These are phyloP conservation scores for Lachancea kluyveri DNA, from an alignment of 805 yeast genomes.

Conservation along the genomic window DNA sequence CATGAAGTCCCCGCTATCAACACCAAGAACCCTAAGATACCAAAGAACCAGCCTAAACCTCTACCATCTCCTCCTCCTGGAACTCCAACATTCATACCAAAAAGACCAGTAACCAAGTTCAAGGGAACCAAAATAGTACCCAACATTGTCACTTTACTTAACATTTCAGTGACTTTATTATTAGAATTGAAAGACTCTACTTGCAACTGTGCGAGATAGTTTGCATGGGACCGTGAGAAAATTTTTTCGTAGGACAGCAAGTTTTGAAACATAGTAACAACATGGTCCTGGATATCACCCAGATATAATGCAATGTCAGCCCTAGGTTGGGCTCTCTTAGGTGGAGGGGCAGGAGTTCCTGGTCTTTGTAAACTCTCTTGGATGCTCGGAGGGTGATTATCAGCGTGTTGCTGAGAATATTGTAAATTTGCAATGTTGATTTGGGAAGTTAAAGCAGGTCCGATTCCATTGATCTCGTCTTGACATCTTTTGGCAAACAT, in stretches of 20 bases:
- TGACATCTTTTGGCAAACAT: slow-evolving; percentile 95
- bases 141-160: slow-evolving; percentile 81
- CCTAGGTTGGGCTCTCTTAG: slow-evolving; percentile 53
- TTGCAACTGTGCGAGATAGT: slow-evolving; percentile 88
- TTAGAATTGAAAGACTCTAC: slow-evolving; percentile 87
- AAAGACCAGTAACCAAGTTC: slow-evolving; percentile 83
- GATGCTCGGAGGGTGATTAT: slow-evolving; percentile 3
- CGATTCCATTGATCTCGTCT: slow-evolving; percentile 47
- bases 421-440: slow-evolving; percentile 35
- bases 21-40: slow-evolving; percentile 51
- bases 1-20: slow-evolving; percentile 36
- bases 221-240: slow-evolving; percentile 84
- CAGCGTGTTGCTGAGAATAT: slow-evolving; percentile 5
- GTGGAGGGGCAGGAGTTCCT: slow-evolving; percentile 2
- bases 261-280: slow-evolving; percentile 92
- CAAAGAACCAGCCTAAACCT: slow-evolving; percentile 57
- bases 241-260: slow-evolving; percentile 87
- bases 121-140: slow-evolving; percentile 90
- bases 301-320: slow-evolving; percentile 87
- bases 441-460: slow-evolving; percentile 36
- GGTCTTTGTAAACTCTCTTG: background rate
- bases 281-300: slow-evolving; percentile 97
- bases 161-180: slow-evolving; percentile 76
- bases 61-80: slow-evolving; percentile 51
- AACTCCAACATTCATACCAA: slow-evolving; percentile 91